Evolutionary conservation across 2,329 filamentous ascomycete genomes (phyloP), one percentile per base, ranked within the genome.

Genomic region (Nothophaeocryptopus gaeumannii): DNA sequence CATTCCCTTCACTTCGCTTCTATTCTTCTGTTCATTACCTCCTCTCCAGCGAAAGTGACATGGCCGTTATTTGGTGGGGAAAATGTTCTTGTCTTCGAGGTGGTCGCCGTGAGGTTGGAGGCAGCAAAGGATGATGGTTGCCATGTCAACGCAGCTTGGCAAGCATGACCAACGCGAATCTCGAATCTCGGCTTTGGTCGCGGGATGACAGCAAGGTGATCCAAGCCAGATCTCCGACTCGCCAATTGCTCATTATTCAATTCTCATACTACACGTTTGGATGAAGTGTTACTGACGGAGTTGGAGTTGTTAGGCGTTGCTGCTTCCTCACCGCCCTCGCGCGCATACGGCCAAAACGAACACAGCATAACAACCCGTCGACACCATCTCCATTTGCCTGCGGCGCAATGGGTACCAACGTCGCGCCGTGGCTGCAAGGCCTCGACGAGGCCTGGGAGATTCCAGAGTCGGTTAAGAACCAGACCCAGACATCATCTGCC

Each of bases 401-500:
- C 3, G 20, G 20, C 20, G 51, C 39, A 44, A 63, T 63, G 62
- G 51, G 60, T 33, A 53, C 53, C 41, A 60, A 61, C 39, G 70
- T 71, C 56, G 69, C 86, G 67, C 86, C 86, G 59, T 93, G 88
- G 88, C 76, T 92, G 54, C 86, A 92, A 66, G 88, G 85, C 48
- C 80, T 95, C 35, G 88, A 86, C 1, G 89, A 93, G 29, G 53
- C 49, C 12, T 65, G 62, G 62, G 59, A 63, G 34, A 36, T 55
- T 14, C 59, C 60, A 13, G 47, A 44, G 12, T 47, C 50, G 1
- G 30, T 45, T 13, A 45, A 29, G 13, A 31, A 31, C 8, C 40
- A 50, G 36, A 45, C 41, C 41, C 54, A 55, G 31, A 45, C 63
- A 13, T 62, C 60, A 47, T 57, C 60, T 11, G 55, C 58, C 14